Base-by-base conservation (phyloP, 2,329 filamentous ascomycete genomes). In the Aureobasidium sp. region DNA sequence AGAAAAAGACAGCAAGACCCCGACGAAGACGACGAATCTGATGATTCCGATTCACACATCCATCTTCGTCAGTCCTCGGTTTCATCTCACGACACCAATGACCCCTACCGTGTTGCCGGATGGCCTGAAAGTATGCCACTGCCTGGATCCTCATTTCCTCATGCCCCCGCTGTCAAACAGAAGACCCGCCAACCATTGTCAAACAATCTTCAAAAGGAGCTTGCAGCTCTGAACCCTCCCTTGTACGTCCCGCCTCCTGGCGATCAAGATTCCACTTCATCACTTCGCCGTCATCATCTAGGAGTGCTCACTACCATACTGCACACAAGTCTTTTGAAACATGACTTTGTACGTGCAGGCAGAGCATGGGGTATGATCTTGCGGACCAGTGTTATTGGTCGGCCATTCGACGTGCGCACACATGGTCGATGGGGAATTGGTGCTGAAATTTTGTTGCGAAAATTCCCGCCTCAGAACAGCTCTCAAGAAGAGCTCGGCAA, bases 341-440 rank as follows among this genome's bases (percentile, higher is more conserved):
- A 85, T 36, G 88, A 95, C 69, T 87, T 91, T 63, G 67, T 79
- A 1, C 86, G 88, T 44, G 91, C 92, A 0, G 84, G 84, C 55
- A 81, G 89, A 64, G 88, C 89, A 0, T 93, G 90, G 80, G 87
- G 85, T 1, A 76, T 96, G 66, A 79, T 96, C 36, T 72, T 91
- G 51, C 83, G 87, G 53, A 81, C 84, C 51, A 82, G 81, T 55
- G 77, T 86, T 27, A 70, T 75, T 62, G 85, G 84, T 3, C 73
- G 74, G 52, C 76, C 77, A 7, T 78, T 92, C 22, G 90, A 96
- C 71, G 73, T 93, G 52, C 83, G 91, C 42, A 79, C 78, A 22
- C 81, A 87, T 68, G 82, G 84, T 39, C 82, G 88, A 66, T 97
- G 92, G 93, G 87, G 87, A 15, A 82, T 96, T 48, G 91, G 90